Base-by-base conservation (phyloP, 768 basidiomycete genomes). In the Asterophora lycoperdoides region DNA sequence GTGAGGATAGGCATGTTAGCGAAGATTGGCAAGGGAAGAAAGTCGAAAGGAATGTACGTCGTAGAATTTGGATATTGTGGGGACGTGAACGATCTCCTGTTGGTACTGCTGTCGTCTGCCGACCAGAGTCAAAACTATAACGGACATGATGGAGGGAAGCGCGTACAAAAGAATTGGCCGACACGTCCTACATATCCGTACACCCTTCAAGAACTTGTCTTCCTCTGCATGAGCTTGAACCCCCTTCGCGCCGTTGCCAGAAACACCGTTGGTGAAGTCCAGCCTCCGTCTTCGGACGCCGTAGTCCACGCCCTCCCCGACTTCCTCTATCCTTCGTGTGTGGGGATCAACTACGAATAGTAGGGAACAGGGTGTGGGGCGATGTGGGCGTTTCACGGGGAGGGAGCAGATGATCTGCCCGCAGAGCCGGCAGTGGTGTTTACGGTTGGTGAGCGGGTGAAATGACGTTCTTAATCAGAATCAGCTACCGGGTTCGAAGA, bases 391-490 rank as follows among this genome's bases (percentile, higher is more conserved):
- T 49, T 89, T 92, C 9, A 84, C 72, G 0, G 93, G 91, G 4
- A 96, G 74, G 1, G 93, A 87, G 60, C 95, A 98, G 10, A 97
- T 83, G 34, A 97, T 89, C 47, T 84, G 76, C 0, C 95, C 95
- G 56, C 95, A 98, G 11, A 97, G 72, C 8, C 95, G 84, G 63
- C 95, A 98, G 61, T 98, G 95, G 57, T 98, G 95, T 68, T 95
- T 95, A 11, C 95, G 83, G 56, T 93, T 95, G 1, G 92, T 90
- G 2, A 98, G 68, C 0, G 89, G 81, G 61, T 93, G 89, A 62
- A 98, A 98, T 1, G 86, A 80, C 42, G 79, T 75, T 56, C 80
- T 81, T 48, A 11, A 29, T 14, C 20, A 49, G 10, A 26, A 35
- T 38, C 37, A 41, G 35, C 35, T 39, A 10, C 8, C 51, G 37